A percentile compares a stretch with the other conserved stretches of the same genome.
Conservation (phyloP, 305 asterid genomes). For the Ilex paraguariensis region DNA sequence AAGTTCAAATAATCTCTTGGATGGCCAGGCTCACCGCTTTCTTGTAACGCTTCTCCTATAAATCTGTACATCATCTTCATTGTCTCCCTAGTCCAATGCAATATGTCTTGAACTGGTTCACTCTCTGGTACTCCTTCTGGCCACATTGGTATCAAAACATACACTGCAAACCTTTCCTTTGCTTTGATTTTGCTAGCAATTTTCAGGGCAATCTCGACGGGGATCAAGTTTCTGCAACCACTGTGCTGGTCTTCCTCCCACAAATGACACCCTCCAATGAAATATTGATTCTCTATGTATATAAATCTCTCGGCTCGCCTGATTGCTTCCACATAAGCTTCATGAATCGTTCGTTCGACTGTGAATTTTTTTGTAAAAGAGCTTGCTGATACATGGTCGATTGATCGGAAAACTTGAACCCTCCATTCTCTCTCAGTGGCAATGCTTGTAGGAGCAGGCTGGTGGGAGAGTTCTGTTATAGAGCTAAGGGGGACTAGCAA, state of each 20-base stretch:
- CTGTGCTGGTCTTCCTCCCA: conserved; percentile 78
- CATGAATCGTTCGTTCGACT: conserved; percentile 67
- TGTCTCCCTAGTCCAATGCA: conserved; percentile 82
- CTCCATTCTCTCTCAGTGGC: conserved; percentile 48
- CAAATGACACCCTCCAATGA: conserved; percentile 81
- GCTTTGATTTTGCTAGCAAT: conserved; percentile 57
- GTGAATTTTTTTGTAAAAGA: conserved; percentile 44
- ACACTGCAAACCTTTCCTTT: conserved; percentile 57
- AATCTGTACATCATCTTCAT: conserved; percentile 82
- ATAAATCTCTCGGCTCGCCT: conserved; percentile 73
- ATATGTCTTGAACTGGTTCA: conserved; percentile 71
- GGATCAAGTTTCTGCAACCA: conserved; percentile 84
- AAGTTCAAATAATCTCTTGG: conserved; percentile 80
- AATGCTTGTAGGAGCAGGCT: conserved; percentile 18
- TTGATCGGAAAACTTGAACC: conserved; percentile 77
- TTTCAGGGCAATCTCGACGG: conserved; percentile 76
- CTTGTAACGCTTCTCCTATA: conserved; percentile 59
- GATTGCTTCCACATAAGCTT: conserved; percentile 82
- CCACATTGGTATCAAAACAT: conserved; percentile 88
- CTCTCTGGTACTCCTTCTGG: conserved; percentile 88
- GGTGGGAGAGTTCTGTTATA: conserved; percentile 47
- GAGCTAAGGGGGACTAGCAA: conserved; percentile 42
- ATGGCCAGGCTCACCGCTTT: conserved; percentile 46
- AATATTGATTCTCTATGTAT: conserved; percentile 85
- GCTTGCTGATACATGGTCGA: conserved; percentile 61